Evolutionary conservation across 257 asterid genomes (phyloP).

Genomic region (Solanum dulcamara): DNA sequence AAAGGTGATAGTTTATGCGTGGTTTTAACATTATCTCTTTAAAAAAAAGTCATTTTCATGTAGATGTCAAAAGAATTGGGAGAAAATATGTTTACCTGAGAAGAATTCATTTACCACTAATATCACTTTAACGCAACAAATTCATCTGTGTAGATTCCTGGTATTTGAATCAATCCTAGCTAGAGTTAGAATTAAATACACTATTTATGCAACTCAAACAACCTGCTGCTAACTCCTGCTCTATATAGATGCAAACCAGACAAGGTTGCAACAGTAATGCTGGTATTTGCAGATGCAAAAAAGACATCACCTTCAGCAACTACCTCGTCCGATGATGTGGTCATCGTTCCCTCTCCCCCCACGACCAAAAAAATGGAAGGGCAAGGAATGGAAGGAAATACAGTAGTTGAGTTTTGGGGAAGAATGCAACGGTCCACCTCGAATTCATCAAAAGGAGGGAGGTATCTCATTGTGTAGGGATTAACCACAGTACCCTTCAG

Average conservation of each 20-base stretch:
- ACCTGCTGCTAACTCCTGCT: slow-evolving; percentile 74
- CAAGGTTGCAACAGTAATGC: slow-evolving; percentile 22
- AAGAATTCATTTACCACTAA: not conserved
- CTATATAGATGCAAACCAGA: slow-evolving; percentile 47
- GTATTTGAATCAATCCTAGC: not conserved
- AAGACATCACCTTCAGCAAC: slow-evolving; percentile 63
- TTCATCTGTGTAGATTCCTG: not conserved
- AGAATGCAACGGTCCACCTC: slow-evolving; percentile 89
- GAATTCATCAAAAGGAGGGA: slow-evolving; percentile 84
- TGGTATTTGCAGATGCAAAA: slow-evolving; percentile 50
- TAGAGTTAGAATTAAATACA: not conserved
- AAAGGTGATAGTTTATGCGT: not conserved
- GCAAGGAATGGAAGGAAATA: slow-evolving; percentile 48
- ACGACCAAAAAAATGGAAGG: slow-evolving; percentile 59
- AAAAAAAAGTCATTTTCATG: no score
- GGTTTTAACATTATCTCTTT: not conserved
- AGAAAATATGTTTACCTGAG: not conserved
- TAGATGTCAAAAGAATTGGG: not conserved
- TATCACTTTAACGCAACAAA: not conserved
- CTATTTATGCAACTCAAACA: slow-evolving; percentile 14
- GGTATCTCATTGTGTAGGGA: slow-evolving; percentile 49
- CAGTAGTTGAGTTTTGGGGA: slow-evolving; percentile 39
- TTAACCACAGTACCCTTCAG: slow-evolving; percentile 45
- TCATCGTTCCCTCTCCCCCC: slow-evolving; percentile 52
- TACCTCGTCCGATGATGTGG: slow-evolving; percentile 11